These are phyloP conservation scores for Camellia japonica DNA, from an alignment of 148 eudicot genomes.

Conservation along the genomic window DNA sequence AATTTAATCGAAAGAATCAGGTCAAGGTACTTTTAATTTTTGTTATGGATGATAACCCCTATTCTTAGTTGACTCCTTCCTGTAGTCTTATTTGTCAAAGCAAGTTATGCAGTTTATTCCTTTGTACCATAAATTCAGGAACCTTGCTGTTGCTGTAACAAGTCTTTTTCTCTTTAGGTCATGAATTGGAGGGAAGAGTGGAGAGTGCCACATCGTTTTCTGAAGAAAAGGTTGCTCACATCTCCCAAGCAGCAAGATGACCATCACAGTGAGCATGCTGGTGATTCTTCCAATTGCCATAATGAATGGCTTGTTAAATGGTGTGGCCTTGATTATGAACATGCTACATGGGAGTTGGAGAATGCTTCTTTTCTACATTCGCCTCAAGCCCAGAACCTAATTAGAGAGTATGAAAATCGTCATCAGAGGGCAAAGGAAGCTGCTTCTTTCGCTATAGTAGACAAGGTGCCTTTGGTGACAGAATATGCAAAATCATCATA, in stretches of 20 bases:
- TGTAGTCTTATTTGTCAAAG: background rate
- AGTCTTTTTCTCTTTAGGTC: constrained; percentile 28
- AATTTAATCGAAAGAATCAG: constrained; percentile 36
- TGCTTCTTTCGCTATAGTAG: constrained; percentile 11
- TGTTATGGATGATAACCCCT: background rate
- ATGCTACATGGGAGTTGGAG: constrained; percentile 73
- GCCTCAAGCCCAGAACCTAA: constrained; percentile 30
- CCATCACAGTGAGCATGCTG: constrained; percentile 21
- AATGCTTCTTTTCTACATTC: constrained; percentile 29
- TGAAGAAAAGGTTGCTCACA: constrained; percentile 50
- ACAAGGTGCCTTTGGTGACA: constrained; percentile 28
- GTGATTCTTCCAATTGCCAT: constrained; percentile 22
- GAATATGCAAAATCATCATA: background rate
- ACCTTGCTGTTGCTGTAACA: background rate
- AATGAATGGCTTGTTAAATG: constrained; percentile 87
- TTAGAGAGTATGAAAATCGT: constrained; percentile 29
- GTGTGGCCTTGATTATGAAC: constrained; percentile 64
- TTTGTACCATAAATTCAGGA: background rate
- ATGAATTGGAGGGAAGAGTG: constrained; percentile 64
- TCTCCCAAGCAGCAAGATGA: constrained; percentile 21
- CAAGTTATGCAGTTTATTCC: background rate
- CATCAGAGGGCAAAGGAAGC: constrained; percentile 23
- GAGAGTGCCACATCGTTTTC: constrained; percentile 64
- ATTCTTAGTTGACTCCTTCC: background rate
- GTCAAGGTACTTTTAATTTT: constrained; percentile 19